phyloP scores from a whole-genome alignment of 305 asterid species.

The Caryopteris hybrid region DNA sequence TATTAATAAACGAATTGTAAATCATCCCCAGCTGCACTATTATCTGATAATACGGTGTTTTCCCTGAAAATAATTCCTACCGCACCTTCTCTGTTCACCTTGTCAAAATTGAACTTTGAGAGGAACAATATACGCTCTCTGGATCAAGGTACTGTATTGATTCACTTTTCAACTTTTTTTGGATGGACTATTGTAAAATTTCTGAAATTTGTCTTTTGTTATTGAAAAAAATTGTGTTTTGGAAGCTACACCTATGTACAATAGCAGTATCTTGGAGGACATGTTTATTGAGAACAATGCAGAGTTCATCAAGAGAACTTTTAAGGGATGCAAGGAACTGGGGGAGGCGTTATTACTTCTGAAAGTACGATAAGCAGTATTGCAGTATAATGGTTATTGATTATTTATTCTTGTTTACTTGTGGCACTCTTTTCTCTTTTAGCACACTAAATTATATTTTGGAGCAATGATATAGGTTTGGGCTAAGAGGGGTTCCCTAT shows the following conservation, averaged over 20 bases:
- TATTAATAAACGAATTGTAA: constrained; percentile 11
- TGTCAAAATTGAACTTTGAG: constrained; percentile 59
- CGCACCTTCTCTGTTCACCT: constrained; percentile 63
- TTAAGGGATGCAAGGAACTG: constrained; percentile 71
- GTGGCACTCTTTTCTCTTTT: constrained; percentile 1
- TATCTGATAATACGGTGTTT: constrained; percentile 46
- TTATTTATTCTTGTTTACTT: constrained; percentile 15
- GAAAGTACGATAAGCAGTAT: constrained; percentile 61
- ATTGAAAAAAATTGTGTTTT: background rate
- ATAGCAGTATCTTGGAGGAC: constrained; percentile 92
- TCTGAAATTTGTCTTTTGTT: constrained; percentile 16
- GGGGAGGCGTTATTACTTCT: constrained; percentile 74
- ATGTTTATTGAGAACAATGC: constrained; percentile 82
- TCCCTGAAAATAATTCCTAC: constrained; percentile 80
- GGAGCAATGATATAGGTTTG: constrained; percentile 62
- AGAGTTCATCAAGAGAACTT: constrained; percentile 52
- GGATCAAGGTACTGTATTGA: constrained; percentile 53
- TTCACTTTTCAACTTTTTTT: constrained; percentile 17
- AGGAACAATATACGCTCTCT: constrained; percentile 69
- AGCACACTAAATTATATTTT: constrained; percentile 16
- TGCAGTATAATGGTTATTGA: constrained; percentile 21
- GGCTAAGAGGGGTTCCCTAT: constrained; percentile 75
- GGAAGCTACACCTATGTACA: constrained; percentile 80
- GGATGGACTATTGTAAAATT: constrained; percentile 18
- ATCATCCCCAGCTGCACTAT: constrained; percentile 44